Base-by-base conservation (phyloP, 306 rosid genomes). In the Hippophae rhamnoides region DNA sequence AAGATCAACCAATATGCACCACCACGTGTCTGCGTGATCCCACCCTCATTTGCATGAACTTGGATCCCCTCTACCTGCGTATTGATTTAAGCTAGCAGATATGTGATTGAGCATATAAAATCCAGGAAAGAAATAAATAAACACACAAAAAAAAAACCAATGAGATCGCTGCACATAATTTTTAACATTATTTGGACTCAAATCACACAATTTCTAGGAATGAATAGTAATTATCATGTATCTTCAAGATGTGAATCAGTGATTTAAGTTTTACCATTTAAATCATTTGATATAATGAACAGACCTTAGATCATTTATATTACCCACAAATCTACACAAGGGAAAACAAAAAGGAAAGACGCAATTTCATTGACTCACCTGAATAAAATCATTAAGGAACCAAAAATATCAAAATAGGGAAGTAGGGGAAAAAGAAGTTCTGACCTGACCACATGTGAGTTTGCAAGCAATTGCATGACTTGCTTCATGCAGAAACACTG, bases 21-120 rank as follows among this genome's bases (percentile, higher is more conserved):
- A 61, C 87, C 90, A 27, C 87, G 87, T n/a, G 90, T 84, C 60
- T 81, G 87, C 38, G 87, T 84, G 23, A 80, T 64, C 64, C 87
- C 90, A 23, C 90, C 86, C 76, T 79, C 89, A 67, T 80, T 68
- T 13, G 79, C 86, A 26, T 83, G 79, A 72, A 83, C 89, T 75
- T 80, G 82, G 38, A 84, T 84, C 65, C 90, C 90, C 74, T 84
- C 87, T 44, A 84, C 86, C 90, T 84, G 76, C 73, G 58, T 18
- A 77, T 41, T 43, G 54, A 25, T 25, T 41, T 40, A 27, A 9
- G 47, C 58, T 51, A 74, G 62, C 13, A 42, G 26, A 40, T 11
- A n/a, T n/a, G 52, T 13, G 52, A 53, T 41, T 31, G 8, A 13
- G 13, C 27, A 43, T 31, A 31, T 31, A 2, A 31, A 31, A 31